phyloP scores from a whole-genome alignment of 768 basidiomycete species.

The Chalciporus pseudorubinellus region DNA sequence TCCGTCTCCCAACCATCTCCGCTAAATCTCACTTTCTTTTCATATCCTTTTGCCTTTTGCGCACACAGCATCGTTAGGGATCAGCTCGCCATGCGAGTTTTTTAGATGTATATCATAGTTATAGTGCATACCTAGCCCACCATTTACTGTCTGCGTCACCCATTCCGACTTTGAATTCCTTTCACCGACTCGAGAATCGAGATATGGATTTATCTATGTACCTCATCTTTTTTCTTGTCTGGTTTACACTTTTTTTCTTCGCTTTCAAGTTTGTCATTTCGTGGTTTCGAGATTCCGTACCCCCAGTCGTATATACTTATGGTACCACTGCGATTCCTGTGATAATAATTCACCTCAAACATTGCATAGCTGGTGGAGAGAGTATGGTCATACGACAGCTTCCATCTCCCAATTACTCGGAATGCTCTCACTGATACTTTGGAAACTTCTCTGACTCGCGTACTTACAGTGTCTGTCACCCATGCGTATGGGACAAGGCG shows the following conservation, averaged over 20 bases:
- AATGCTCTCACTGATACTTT: too few relatives aligned
- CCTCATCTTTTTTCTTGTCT: background rate
- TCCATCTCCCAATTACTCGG: too few relatives aligned
- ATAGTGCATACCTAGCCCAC: background rate
- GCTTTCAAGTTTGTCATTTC: background rate
- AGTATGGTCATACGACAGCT: too few relatives aligned
- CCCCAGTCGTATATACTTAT: slow-evolving; percentile 7
- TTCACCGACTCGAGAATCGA: too few relatives aligned
- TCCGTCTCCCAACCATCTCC: too few relatives aligned
- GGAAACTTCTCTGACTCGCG: too few relatives aligned
- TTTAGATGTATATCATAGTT: background rate
- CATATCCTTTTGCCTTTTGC: background rate
- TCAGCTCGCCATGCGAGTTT: too few relatives aligned
- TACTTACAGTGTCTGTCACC: too few relatives aligned
- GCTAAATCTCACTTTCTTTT: background rate
- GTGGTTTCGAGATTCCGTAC: background rate
- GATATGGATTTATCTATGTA: background rate
- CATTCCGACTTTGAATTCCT: too few relatives aligned
- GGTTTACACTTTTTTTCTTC: background rate
- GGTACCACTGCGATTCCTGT: background rate
- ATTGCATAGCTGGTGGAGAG: too few relatives aligned
- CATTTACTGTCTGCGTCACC: background rate
- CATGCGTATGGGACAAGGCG: too few relatives aligned
- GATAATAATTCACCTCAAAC: slow-evolving; percentile 23
- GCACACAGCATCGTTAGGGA: background rate